Evolutionary conservation across 1,284 basidiomycete species (phyloP), one percentile per base, ranked within the genome.

Genomic region (Lignosus rhinocerotis): DNA sequence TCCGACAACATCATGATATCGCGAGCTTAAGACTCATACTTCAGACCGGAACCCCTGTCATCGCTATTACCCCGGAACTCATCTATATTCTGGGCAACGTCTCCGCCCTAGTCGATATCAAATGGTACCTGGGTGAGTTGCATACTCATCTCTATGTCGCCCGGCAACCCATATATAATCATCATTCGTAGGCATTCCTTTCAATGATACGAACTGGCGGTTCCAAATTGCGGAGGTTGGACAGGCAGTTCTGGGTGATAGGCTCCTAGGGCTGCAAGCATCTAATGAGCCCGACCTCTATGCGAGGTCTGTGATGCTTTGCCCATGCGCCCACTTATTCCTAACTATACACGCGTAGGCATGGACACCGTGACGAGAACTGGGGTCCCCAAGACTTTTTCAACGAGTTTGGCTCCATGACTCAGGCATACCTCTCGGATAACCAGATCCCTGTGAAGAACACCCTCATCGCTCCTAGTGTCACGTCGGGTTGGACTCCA

Each of bases 271-370:
- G 1, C 66, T 88, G 38, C 81, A 85, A 66, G 76, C 75, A 10
- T 85, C 83, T 5, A 90, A 90, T 70, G 88, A 90, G 70, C 88
- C 88, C 6, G 87, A 90, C 73, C 73, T 88, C 59, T 89, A 82
- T 38, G 58, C 51, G 1, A 39, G 42, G 65, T 67, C 17, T 47
- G 25, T 25, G 25, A 25, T 32, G 17, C 36, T 32, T 7, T 11
- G 0, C 25, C 14, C 34, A 36, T 10, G 34, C 9, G 19, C 9
- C 31, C 10, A 14, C 43, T 2, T 38, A 9, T n/a, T 30, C 21
- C 9, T 17, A 19, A 8, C 16, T 16, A 50, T 19, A 10, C 25
- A 32, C 38, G 12, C 9, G 31, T 32, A 66, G 63, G 17, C 65
- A 66, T 32, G 46, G 48, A 3, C 65, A 65, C 42, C 61, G 65